Base-by-base conservation (phyloP, 2,329 filamentous ascomycete genomes). In the Aspergillus fumigatiaffinis region DNA sequence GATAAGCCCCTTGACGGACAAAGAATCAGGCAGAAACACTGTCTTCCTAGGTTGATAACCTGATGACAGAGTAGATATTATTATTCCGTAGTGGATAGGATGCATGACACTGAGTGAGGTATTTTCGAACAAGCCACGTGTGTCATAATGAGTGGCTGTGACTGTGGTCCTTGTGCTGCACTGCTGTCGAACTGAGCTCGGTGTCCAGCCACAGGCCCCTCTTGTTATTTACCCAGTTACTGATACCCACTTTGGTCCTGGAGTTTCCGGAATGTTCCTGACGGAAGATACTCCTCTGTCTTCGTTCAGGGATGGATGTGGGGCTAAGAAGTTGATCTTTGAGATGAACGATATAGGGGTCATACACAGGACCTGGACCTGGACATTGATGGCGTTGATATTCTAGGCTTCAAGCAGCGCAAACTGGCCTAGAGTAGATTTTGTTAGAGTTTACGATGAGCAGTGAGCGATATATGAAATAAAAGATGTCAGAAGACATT, bases 61-160 rank as follows among this genome's bases (percentile, higher is more conserved):
- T 38, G 14, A 1, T 38, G 32, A 38, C 2, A 38, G 14, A 17
- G 14, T 7, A 7, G 6, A 26, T 6, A 29, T 1, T 29, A 29
- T 1, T 29, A 17, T 3, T 38, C 5, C 2, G 14, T 17, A 38
- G 32, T 38, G 32, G 32, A 17, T 35, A 35, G 5, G 32, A 35
- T 35, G 10, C 7, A 25, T 3, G 10, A 14, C 4, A 5, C 3
- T 44, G n/a, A 10, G 20, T 47, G 44, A 47, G 44, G 44, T 23
- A 47, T 47, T 47, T 47, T 35, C 32, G 2, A 47, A 57, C 44
- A 47, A 54, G 58, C 58, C 55, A 60, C 58, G 55, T 60, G 58
- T 58, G 55, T 47, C 52, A 52, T 48, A 50, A 48, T 50, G 23
- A 60, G 55, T 60, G 58, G 58, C 58, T 58, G 58, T 55, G 52